Percentiles rank a stretch among this genome's conserved stretches.
phyloP scores from a whole-genome alignment of 1,284 basidiomycete genomes.

The Boletus sp. region DNA sequence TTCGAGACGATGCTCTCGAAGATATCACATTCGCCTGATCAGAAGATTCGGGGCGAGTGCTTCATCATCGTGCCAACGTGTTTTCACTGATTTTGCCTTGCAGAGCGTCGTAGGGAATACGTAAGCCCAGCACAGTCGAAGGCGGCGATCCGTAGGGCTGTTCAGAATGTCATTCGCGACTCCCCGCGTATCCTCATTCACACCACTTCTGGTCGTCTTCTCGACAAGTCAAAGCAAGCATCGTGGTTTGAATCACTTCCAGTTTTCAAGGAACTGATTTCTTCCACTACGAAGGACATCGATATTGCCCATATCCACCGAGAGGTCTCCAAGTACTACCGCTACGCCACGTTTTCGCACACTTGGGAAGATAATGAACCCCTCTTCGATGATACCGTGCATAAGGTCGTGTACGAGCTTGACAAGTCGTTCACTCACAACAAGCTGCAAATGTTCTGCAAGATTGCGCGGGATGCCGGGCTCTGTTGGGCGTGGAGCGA shows the following conservation, averaged over 20 bases:
- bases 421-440: neutral
- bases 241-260: neutral
- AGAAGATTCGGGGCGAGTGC: neutral
- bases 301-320: neutral
- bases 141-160: neutral
- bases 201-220: neutral
- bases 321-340: neutral
- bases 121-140: neutral
- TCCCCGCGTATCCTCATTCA: neutral
- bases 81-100: no score
- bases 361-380: constrained; percentile 8
- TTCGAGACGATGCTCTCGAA: constrained; percentile 3
- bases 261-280: neutral
- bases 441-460: constrained; percentile 17
- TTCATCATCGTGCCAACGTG: no score
- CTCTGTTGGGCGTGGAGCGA: constrained; percentile 17
- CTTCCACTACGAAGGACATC: neutral
- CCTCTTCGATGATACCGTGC: neutral
- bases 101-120: neutral
- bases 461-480: neutral
- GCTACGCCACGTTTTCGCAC: constrained; percentile 6
- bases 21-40: neutral
- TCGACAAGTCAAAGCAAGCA: neutral
- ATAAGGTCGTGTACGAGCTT: constrained; percentile 1
- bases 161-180: neutral